These are phyloP conservation scores for Lecanicillium sp. DNA, from an alignment of 2,329 filamentous ascomycete species.

Conservation along the genomic window DNA sequence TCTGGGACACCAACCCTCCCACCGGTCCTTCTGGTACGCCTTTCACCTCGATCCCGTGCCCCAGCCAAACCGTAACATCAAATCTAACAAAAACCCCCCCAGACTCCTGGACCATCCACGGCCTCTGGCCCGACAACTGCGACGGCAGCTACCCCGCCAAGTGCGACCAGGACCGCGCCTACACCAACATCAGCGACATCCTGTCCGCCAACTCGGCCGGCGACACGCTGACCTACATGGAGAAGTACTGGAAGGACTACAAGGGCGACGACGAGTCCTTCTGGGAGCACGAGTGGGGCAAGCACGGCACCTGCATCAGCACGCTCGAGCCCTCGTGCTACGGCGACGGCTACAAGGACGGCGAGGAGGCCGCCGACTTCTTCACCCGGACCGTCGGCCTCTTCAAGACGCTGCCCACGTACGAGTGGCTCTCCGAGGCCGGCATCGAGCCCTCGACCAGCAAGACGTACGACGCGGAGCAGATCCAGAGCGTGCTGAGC, in stretches of 20 bases:
- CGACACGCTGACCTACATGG: constrained; percentile 60
- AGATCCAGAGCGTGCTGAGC: constrained; percentile 54
- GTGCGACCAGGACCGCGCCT: constrained; percentile 56
- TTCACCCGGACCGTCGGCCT: constrained; percentile 60
- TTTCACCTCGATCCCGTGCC: no score
- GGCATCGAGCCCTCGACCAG: constrained; percentile 50
- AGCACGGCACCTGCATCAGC: constrained; percentile 68
- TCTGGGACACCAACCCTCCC: constrained; percentile 65
- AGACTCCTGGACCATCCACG: constrained; percentile 70
- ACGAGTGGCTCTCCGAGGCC: constrained; percentile 54
- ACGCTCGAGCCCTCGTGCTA: constrained; percentile 66
- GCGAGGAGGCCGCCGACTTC: constrained; percentile 62
- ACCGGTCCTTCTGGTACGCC: constrained; percentile 48
- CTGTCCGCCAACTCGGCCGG: constrained; percentile 45
- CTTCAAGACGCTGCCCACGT: constrained; percentile 62
- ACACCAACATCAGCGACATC: constrained; percentile 60
- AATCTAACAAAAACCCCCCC: constrained; percentile 15
- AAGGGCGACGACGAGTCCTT: constrained; percentile 56
- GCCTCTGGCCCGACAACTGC: constrained; percentile 62
- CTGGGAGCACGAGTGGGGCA: constrained; percentile 71
- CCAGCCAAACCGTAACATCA: background rate
- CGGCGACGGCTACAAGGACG: constrained; percentile 45
- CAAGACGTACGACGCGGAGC: constrained; percentile 51
- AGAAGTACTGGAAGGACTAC: constrained; percentile 66
- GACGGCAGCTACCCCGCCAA: constrained; percentile 62